Base-by-base conservation (phyloP, 768 basidiomycete species). In the Trametes elegans region DNA sequence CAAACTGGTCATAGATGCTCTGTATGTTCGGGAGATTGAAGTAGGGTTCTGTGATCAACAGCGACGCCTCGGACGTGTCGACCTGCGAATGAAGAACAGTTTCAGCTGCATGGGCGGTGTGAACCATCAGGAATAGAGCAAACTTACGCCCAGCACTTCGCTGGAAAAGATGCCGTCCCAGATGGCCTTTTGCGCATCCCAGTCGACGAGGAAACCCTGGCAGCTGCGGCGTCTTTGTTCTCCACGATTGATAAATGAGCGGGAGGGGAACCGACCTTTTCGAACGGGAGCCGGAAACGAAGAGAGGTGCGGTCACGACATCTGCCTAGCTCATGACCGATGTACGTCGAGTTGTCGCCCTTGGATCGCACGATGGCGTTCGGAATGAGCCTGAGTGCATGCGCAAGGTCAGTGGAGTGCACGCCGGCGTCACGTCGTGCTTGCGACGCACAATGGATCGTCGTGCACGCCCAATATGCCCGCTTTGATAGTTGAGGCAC, bases 11-110 rank as follows among this genome's bases (percentile, higher is more conserved):
- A 64, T 95, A 94, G 29, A 90, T 80, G 24, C 93, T 90, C 71
- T 93, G 91, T 11, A 97, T 82, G 66, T 92, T 93, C 23, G 92
- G 90, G 8, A 95, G 75, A 72, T 98, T 94, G 79, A 96, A 90
- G 67, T 91, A 92, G 5, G 95, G 93, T 71, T 98, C 95, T 5
- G 96, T 97, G 52, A 98, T 80, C 44, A 98, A 74, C 31, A 98
- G 74, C 4, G 88, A 85, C 0, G 87, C 82, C 46, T 82, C 77
- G 1, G 83, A 73, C 0, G 92, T 84, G 65, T 91, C 81, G 52
- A 92, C 73, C 93, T 95, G 60, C 31, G 29, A 23, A 35, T 18
- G 28, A 21, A 11, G 28, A 29, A n/a, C 2, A 24, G 34, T 31
- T 32, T 38, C 24, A 53, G 50, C 19, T 31, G 32, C 27, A n/a